Evolutionary conservation across 73 alveolate genomes (phyloP).

Genomic region (Urostyla sp.): DNA sequence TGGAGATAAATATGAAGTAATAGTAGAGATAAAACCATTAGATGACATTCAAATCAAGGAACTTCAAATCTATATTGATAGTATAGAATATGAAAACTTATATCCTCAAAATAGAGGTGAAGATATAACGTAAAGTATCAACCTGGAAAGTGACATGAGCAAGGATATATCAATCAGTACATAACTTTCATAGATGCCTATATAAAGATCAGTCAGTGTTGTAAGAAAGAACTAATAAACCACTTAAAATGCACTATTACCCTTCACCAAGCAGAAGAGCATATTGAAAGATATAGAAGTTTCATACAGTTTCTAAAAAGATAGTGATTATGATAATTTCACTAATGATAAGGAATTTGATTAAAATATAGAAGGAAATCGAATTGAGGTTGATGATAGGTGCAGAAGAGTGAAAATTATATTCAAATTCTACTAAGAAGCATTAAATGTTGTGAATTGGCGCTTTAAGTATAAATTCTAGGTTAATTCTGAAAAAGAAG

Average conservation of each 20-base stretch:
- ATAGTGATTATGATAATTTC: neutral
- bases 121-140: no score
- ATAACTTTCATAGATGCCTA: no score
- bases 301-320: neutral
- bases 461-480: constrained; percentile 36
- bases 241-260: neutral
- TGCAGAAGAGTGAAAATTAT: constrained; percentile 12
- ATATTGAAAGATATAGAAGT: constrained; percentile 35
- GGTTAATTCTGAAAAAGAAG: constrained; percentile 48
- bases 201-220: no score
- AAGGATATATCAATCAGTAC: no score
- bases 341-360: constrained; percentile 8
- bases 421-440: constrained; percentile 18
- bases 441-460: constrained; percentile 3
- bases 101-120: constrained; percentile 17
- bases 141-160: no score
- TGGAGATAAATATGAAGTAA: constrained; percentile 22
- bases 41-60: constrained; percentile 32
- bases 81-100: neutral
- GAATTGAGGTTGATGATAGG: neutral
- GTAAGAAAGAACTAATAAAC: no score
- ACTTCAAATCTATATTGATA: neutral
- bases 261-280: neutral
- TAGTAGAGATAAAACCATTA: neutral
- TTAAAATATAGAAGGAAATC: constrained; percentile 19